Conservation (phyloP, 148 eudicot genomes). For the Polygonum aviculare region DNA sequence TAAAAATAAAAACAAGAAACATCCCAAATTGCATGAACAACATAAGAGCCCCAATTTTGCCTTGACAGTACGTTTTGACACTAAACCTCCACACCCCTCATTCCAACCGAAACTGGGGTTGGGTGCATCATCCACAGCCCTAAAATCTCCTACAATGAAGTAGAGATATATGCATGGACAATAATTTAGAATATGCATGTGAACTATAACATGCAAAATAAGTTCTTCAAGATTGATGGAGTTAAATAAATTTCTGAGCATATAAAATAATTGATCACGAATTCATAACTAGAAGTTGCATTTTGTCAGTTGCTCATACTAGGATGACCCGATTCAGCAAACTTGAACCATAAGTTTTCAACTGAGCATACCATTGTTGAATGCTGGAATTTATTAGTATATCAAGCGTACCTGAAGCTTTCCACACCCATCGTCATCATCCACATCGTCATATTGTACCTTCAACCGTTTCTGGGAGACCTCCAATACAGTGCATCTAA, state of each 20-base stretch:
- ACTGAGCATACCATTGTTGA: not conserved
- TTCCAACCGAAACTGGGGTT: not conserved
- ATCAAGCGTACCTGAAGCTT: conserved; percentile 62
- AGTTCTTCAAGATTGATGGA: not conserved
- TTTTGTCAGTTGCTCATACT: not conserved
- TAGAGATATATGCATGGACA: not conserved
- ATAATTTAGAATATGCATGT: not conserved
- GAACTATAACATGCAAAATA: not conserved
- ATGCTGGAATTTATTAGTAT: not conserved
- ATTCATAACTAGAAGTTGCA: not conserved
- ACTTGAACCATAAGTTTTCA: not conserved
- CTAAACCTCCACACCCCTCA: not conserved
- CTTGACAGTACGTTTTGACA: not conserved
- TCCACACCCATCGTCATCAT: conserved; percentile 67
- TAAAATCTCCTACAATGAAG: not conserved
- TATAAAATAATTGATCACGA: not conserved
- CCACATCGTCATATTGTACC: conserved; percentile 68
- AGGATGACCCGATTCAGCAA: no score
- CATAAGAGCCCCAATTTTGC: not conserved
- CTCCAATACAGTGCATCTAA: conserved; percentile 68
- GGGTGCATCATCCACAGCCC: conserved; percentile 1
- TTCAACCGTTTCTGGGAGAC: conserved; percentile 55
- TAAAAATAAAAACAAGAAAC: no score
- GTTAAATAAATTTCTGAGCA: not conserved
- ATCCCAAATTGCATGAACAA: not conserved